Evolutionary conservation across 2,329 filamentous ascomycete genomes (phyloP), one percentile per base, ranked within the genome.

Genomic region (Neobulgaria alba): DNA sequence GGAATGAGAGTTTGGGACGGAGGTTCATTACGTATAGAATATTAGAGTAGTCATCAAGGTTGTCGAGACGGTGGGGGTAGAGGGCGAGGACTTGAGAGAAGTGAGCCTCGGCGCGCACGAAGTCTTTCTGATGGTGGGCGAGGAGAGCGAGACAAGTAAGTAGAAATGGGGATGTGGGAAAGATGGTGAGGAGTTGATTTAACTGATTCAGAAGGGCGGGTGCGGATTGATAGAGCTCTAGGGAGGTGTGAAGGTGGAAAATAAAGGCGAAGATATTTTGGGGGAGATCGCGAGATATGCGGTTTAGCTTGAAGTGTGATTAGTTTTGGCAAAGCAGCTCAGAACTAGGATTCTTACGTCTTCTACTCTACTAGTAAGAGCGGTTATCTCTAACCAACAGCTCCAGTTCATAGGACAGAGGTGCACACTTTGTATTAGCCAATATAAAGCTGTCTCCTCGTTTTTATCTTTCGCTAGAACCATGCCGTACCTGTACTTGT

Each of bases 351-450:
- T 16, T 67, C 78, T 63, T 63, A 92, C 82, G 63, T 95, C 86
- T 61, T 95, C 88, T 7, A 83, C 73, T 23, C 83, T 79, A 26
- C 78, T 77, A 45, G 95, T 76, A 18, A 96, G 69, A 29, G 80
- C 80, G 3, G 85, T 85, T 61, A 98, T 76, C 64, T 98, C 92
- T 43, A 92, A 74, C 92, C 92, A 98, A 47, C 88, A 89, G 5
- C 88, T 87, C 92, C 92, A 98, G 58, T 96, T 95, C 75, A 89
- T 95, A 1, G 88, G 85, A 55, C 88, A 94, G 30, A 87, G 67
- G 59, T 93, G 85, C 8, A 95, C 85, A 57, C 89, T 95, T 48
- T 79, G 75, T 38, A 95, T 70, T n/a, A 98, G 72, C 73, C 85
- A 95, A 48, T 84, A 77, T 62, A 90, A 80, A 2, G 92, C 92